Percentiles rank a stretch among this genome's conserved stretches.
Conservation (phyloP, 306 rosid genomes). For the Cucumis hystrix region DNA sequence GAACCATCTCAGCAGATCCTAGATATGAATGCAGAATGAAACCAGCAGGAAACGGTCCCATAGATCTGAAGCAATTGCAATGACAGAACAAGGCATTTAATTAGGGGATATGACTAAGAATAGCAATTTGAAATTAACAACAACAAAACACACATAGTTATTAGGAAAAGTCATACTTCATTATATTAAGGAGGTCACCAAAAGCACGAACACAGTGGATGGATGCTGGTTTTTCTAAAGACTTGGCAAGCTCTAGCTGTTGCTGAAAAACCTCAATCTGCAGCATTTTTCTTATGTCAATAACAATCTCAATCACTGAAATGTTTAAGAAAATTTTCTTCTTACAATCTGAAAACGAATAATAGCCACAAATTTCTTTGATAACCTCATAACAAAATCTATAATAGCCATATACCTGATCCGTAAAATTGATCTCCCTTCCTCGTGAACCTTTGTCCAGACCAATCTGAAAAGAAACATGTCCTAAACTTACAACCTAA, state of each 20-base stretch:
- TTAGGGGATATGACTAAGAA: neutral
- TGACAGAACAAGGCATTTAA: neutral
- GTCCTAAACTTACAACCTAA: neutral
- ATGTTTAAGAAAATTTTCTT: neutral
- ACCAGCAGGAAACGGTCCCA: conserved; percentile 93
- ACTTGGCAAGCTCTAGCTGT: conserved; percentile 74
- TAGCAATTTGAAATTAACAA: neutral
- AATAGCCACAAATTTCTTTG: conserved; percentile 13
- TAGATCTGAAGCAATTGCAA: conserved; percentile 29
- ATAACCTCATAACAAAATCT: neutral
- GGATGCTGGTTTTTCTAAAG: conserved; percentile 69
- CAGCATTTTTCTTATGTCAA: neutral
- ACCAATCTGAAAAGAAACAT: conserved; percentile 48
- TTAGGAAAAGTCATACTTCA: conserved; percentile 42
- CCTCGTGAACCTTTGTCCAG: conserved; percentile 80
- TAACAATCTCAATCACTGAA: neutral
- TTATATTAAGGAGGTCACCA: conserved; percentile 67
- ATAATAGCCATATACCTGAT: conserved; percentile 42
- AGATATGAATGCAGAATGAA: conserved; percentile 80
- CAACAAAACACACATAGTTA: neutral
- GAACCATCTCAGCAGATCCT: conserved; percentile 93
- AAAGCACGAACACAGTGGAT: conserved; percentile 84
- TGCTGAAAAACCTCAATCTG: conserved; percentile 63
- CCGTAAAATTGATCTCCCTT: conserved; percentile 46
- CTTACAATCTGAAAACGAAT: neutral